A percentile compares a stretch with the other conserved stretches of the same genome.
Conservation (phyloP, 2,329 filamentous ascomycete genomes). For the Ustulina deusta region DNA sequence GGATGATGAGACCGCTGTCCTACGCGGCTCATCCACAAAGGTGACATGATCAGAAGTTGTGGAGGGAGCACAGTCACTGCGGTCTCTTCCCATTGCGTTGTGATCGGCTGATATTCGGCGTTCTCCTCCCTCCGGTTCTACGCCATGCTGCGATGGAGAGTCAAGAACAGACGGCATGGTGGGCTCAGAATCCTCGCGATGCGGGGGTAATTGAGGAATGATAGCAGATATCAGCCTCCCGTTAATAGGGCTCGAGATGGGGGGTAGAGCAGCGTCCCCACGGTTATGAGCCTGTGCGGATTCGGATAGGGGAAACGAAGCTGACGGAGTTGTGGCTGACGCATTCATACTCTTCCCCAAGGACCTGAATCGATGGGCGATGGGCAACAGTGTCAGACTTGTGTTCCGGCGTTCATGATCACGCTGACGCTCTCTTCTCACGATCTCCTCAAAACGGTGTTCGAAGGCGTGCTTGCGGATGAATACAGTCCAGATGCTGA, state of each 20-base stretch:
- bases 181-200: not conserved
- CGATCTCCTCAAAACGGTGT: slow-evolving; percentile 66
- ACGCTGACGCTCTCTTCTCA: slow-evolving; percentile 56
- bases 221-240: slow-evolving; percentile 39
- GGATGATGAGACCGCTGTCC: slow-evolving; percentile 40
- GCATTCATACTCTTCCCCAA: slow-evolving; percentile 41
- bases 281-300: not conserved
- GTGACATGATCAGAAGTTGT: slow-evolving; percentile 41
- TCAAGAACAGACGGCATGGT: not conserved
- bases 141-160: not conserved
- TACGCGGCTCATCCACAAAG: slow-evolving; percentile 41
- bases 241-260: slow-evolving; percentile 45
- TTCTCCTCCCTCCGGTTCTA: not conserved
- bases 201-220: slow-evolving; percentile 32
- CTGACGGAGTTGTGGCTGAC: slow-evolving; percentile 15
- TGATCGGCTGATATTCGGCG: not conserved
- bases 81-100: not conserved
- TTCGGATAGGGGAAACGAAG: slow-evolving; percentile 21
- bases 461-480: slow-evolving; percentile 73
- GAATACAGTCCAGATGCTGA: slow-evolving; percentile 72
- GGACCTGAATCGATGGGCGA: slow-evolving; percentile 45
- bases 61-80: slow-evolving; percentile 3
- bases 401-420: slow-evolving; percentile 46
- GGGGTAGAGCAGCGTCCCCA: slow-evolving; percentile 12
- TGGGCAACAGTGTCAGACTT: slow-evolving; percentile 46